phyloP scores from a whole-genome alignment of 2,329 filamentous ascomycete species.

The Herpotrichia juniperi region DNA sequence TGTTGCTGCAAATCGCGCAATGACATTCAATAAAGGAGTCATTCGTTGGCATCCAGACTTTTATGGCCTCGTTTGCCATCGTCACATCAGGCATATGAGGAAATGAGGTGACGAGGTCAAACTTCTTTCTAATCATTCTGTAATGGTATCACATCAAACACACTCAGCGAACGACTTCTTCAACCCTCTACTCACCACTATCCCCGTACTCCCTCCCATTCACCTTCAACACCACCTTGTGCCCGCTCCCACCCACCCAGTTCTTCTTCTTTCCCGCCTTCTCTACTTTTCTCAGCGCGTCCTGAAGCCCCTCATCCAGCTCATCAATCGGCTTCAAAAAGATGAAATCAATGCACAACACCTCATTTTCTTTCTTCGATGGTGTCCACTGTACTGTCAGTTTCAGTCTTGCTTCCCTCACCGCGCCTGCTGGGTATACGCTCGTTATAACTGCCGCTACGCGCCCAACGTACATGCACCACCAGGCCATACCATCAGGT shows the following conservation, averaged over 20 bases:
- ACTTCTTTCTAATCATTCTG: no score
- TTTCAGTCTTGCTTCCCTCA: constrained; percentile 45
- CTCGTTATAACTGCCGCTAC: constrained; percentile 63
- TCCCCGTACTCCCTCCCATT: constrained; percentile 28
- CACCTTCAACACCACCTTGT: constrained; percentile 36
- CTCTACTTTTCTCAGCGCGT: constrained; percentile 36
- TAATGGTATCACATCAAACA: no score
- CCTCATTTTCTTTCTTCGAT: constrained; percentile 36
- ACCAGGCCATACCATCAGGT: constrained; percentile 64
- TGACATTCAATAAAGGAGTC: neutral
- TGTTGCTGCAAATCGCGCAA: neutral
- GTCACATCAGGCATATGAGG: no score
- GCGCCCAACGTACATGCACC: constrained; percentile 68
- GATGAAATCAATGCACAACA: constrained; percentile 34
- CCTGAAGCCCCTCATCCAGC: constrained; percentile 39
- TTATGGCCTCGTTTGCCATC: no score
- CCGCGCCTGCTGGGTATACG: constrained; percentile 66
- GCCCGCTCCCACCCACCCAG: constrained; percentile 37
- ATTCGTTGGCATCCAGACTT: no score
- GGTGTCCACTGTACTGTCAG: constrained; percentile 30
- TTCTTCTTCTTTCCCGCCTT: constrained; percentile 50
- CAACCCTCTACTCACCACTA: neutral
- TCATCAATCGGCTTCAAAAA: constrained; percentile 33
- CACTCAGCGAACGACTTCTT: no score
- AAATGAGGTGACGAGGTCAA: no score